Percentiles rank a stretch among this genome's conserved stretches.
These are phyloP conservation scores for Torulaspora pretoriensis DNA, from an alignment of 1,139 yeast species.

Conservation along the genomic window DNA sequence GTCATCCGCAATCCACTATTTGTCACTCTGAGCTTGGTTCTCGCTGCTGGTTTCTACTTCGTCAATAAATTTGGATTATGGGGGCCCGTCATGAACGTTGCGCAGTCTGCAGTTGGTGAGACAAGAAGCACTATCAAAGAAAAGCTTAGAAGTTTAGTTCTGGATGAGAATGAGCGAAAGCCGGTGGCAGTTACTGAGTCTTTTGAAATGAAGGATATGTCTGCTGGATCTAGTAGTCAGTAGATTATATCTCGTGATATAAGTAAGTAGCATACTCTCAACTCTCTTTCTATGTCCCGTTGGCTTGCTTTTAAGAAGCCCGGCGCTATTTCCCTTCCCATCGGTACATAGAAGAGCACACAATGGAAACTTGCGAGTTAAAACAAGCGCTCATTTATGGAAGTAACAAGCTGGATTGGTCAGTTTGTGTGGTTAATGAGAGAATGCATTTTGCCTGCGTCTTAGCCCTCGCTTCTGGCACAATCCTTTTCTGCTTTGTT, in stretches of 20 bases:
- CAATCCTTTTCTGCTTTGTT: constrained; percentile 9
- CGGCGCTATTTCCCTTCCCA: no score
- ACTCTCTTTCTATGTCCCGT: no score
- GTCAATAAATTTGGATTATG: constrained; percentile 69
- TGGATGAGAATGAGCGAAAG: constrained; percentile 30
- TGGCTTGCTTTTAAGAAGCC: no score
- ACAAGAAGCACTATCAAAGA: constrained; percentile 53
- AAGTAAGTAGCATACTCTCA: no score
- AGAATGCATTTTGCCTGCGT: constrained; percentile 7
- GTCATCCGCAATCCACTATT: constrained; percentile 77
- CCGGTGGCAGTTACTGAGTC: constrained; percentile 14
- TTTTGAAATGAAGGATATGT: constrained; percentile 19
- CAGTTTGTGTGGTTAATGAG: constrained; percentile 3
- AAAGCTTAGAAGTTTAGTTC: constrained; percentile 42
- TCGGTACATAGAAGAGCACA: not conserved
- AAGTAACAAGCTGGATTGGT: constrained; percentile 4
- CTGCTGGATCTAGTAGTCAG: not conserved
- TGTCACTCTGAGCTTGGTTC: constrained; percentile 53
- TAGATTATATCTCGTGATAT: no score
- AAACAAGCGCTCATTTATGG: not conserved
- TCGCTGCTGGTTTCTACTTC: constrained; percentile 60
- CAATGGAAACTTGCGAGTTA: constrained; percentile 1
- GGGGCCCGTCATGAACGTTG: constrained; percentile 67
- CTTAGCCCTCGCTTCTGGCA: not conserved
- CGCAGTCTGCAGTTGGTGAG: constrained; percentile 55